phyloP scores from a whole-genome alignment of 768 basidiomycete genomes.

The Collybiopsis confluens region DNA sequence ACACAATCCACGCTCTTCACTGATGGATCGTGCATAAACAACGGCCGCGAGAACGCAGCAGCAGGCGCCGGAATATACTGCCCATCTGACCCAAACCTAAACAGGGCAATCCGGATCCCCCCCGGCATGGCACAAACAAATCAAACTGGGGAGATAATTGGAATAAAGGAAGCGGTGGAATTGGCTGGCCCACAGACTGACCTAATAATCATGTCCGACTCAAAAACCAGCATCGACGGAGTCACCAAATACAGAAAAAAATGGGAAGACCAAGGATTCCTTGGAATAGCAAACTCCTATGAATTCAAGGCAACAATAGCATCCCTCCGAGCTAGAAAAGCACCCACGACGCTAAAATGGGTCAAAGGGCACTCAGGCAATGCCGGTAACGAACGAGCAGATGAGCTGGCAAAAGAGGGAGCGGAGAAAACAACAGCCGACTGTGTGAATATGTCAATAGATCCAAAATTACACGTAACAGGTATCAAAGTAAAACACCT shows the following conservation, averaged over 20 bases:
- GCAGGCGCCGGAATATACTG: slow-evolving; percentile 13
- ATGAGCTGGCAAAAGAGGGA: slow-evolving; percentile 16
- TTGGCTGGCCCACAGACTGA: neutral
- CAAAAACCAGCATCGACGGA: slow-evolving; percentile 10
- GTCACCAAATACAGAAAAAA: slow-evolving; percentile 3
- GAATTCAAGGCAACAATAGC: neutral
- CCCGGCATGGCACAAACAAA: slow-evolving; percentile 7
- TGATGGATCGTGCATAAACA: slow-evolving; percentile 15
- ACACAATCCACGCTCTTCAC: slow-evolving; percentile 1
- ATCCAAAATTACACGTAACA: slow-evolving; percentile 3
- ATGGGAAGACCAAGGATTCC: slow-evolving; percentile 8
- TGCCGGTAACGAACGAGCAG: slow-evolving; percentile 21
- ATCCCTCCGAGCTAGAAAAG: slow-evolving; percentile 6
- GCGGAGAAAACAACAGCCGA: slow-evolving; percentile 11
- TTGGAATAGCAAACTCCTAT: neutral
- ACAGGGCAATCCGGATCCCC: slow-evolving; percentile 6
- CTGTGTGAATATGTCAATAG: neutral
- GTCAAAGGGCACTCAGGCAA: slow-evolving; percentile 18
- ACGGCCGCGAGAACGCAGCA: slow-evolving; percentile 11
- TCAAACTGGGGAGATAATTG: slow-evolving; percentile 13
- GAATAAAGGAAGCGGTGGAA: slow-evolving; percentile 4
- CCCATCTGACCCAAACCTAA: neutral
- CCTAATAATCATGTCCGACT: slow-evolving; percentile 7
- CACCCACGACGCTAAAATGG: slow-evolving; percentile 19
- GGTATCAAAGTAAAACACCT: slow-evolving; percentile 13